Percentiles rank a stretch among this genome's conserved stretches.
These are phyloP conservation scores for Salicornia ramosissima DNA, from an alignment of 148 eudicot species.

Conservation along the genomic window DNA sequence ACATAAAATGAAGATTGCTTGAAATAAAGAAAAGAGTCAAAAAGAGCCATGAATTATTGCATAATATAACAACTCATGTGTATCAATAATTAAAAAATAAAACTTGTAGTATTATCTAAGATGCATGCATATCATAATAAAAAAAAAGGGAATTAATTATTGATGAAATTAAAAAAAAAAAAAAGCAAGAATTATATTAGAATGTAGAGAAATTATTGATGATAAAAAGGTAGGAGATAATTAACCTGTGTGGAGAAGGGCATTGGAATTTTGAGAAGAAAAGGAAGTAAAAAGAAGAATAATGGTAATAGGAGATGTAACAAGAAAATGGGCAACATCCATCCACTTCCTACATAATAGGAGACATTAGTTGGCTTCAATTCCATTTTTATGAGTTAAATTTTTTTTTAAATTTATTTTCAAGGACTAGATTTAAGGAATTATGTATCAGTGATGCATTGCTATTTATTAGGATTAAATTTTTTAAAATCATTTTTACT, in stretches of 20 bases:
- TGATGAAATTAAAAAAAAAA: not conserved
- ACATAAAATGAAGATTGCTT: not conserved
- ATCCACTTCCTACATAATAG: slow-evolving; percentile 42
- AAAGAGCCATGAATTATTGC: not conserved
- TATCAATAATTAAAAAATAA: too few species aligned
- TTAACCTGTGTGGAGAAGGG: slow-evolving; percentile 31
- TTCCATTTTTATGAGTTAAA: not conserved
- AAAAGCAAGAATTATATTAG: not conserved
- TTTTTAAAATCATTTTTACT: not conserved
- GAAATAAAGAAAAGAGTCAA: not conserved
- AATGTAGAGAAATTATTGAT: not conserved
- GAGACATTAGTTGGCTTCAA: slow-evolving; percentile 26
- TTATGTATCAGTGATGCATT: not conserved
- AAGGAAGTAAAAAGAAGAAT: slow-evolving; percentile 25
- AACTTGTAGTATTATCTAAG: too few species aligned
- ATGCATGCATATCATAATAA: too few species aligned
- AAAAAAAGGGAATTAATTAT: too few species aligned
- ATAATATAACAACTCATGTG: not conserved
- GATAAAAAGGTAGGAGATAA: slow-evolving; percentile 1
- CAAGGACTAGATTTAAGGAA: slow-evolving; percentile 5
- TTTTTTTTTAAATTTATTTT: not conserved
- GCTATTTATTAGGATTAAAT: not conserved
- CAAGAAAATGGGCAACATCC: slow-evolving; percentile 27
- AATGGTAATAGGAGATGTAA: slow-evolving; percentile 30
- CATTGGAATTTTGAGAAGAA: slow-evolving; percentile 34